These are phyloP conservation scores for Pseudogymnoascus sp. DNA, from an alignment of 2,329 filamentous ascomycete species.

Conservation along the genomic window DNA sequence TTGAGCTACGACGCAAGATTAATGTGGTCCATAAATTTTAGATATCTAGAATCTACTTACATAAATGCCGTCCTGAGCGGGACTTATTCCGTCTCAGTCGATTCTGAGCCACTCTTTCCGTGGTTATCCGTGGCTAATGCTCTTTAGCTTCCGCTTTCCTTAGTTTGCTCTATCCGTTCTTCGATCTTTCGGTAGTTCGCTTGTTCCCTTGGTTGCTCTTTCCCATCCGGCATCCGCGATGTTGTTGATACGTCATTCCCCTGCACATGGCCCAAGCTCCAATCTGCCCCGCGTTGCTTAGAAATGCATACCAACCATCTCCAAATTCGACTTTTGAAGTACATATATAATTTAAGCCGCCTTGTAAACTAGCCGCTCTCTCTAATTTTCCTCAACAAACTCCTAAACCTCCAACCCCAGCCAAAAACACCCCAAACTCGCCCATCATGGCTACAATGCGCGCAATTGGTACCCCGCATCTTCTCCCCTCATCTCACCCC, in stretches of 20 bases:
- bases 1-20: not conserved
- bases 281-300: conserved; percentile 1
- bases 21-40: not conserved
- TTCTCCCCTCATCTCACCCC: not conserved
- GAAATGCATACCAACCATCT: not conserved
- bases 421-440: not conserved
- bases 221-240: not conserved
- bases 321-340: not conserved
- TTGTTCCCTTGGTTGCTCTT: not conserved
- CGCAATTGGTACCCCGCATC: conserved; percentile 4
- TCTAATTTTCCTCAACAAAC: not conserved
- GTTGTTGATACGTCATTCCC: conserved; percentile 1
- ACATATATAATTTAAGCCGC: not conserved
- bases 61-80: not conserved
- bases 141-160: not conserved
- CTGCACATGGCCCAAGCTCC: conserved; percentile 1
- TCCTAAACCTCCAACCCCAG: not conserved
- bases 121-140: not conserved
- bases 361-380: not conserved
- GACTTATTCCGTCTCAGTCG: not conserved
- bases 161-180: not conserved
- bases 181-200: not conserved
- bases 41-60: not conserved
- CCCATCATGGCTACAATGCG: conserved; percentile 8
- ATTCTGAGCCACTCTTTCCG: not conserved